Evolutionary conservation across 148 eudicot genomes (phyloP).

Genomic region (Rhododendron vialii): DNA sequence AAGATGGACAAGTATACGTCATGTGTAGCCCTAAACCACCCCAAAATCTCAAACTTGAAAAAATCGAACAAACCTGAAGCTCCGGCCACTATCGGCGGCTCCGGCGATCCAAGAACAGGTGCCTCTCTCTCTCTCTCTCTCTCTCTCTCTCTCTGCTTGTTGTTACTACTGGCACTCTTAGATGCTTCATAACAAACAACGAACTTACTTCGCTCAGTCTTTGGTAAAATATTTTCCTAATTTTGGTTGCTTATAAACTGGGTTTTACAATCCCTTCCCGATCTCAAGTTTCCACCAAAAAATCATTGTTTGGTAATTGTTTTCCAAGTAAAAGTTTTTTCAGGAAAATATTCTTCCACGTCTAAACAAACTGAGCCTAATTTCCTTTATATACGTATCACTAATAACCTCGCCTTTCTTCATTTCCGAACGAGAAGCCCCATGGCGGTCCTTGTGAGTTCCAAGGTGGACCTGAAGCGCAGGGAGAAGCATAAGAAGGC

Average conservation of each 20-base stretch:
- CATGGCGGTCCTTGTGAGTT: conserved; percentile 47
- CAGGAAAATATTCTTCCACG: too few relatives aligned
- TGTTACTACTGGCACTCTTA: background rate
- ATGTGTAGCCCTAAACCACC: background rate
- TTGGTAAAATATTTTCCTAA: too few relatives aligned
- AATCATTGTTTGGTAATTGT: too few relatives aligned
- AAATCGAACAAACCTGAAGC: background rate
- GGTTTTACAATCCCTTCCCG: too few relatives aligned
- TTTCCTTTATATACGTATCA: background rate
- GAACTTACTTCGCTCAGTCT: too few relatives aligned
- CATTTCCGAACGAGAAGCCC: background rate
- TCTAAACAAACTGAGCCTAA: background rate
- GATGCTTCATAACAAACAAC: too few relatives aligned
- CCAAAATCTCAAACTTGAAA: background rate
- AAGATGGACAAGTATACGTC: background rate
- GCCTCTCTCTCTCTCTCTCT: background rate
- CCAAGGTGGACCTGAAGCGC: conserved; percentile 50
- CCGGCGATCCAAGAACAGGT: background rate
- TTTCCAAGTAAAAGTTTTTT: too few relatives aligned
- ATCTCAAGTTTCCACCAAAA: too few relatives aligned
- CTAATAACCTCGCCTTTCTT: background rate
- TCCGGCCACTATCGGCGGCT: background rate
- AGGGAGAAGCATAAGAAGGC: conserved; percentile 52
- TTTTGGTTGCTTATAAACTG: too few relatives aligned
- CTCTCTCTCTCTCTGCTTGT: background rate